Evolutionary conservation across 2,329 filamentous ascomycete species (phyloP).

Genomic region (Xylariaceae sp.): DNA sequence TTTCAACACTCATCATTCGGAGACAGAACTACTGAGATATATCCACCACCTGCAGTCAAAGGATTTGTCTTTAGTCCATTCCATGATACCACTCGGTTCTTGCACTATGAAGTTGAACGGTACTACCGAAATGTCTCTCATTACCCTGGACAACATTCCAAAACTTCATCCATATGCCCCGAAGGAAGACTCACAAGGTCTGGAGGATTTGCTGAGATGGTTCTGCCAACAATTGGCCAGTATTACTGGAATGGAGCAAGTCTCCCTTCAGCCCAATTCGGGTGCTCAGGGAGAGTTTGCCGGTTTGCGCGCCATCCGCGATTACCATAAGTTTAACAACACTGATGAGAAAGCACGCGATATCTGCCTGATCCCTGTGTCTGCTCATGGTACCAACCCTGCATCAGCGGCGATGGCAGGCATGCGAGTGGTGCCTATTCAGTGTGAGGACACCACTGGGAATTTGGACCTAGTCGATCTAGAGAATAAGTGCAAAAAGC

Average conservation of each 20-base stretch:
- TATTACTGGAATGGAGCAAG: conserved; percentile 87
- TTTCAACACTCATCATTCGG: conserved; percentile 92
- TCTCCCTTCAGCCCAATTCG: conserved; percentile 91
- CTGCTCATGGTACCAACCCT: conserved; percentile 93
- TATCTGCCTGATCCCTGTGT: conserved; percentile 91
- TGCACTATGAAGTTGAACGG: conserved; percentile 99
- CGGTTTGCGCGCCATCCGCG: conserved; percentile 81
- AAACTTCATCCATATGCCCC: conserved; percentile 80
- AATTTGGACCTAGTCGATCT: conserved; percentile 87
- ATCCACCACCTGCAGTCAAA: conserved; percentile 92
- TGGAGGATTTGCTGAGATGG: conserved; percentile 64
- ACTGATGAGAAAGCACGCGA: conserved; percentile 67
- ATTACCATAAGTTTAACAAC: conserved; percentile 68
- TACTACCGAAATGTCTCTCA: conserved; percentile 86
- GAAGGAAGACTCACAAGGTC: conserved; percentile 54
- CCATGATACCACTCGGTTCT: conserved; percentile 94
- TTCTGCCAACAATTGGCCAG: conserved; percentile 72
- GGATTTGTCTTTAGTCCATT: conserved; percentile 89
- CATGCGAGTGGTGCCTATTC: conserved; percentile 89
- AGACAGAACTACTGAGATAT: conserved; percentile 90
- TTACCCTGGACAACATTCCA: conserved; percentile 72
- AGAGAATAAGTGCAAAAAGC: conserved; percentile 81
- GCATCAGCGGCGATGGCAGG: conserved; percentile 94
- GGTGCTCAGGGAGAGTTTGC: conserved; percentile 95
- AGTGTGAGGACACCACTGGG: conserved; percentile 81